Base-by-base conservation (phyloP, 768 basidiomycete species). In the Tylopilus subfusipes region DNA sequence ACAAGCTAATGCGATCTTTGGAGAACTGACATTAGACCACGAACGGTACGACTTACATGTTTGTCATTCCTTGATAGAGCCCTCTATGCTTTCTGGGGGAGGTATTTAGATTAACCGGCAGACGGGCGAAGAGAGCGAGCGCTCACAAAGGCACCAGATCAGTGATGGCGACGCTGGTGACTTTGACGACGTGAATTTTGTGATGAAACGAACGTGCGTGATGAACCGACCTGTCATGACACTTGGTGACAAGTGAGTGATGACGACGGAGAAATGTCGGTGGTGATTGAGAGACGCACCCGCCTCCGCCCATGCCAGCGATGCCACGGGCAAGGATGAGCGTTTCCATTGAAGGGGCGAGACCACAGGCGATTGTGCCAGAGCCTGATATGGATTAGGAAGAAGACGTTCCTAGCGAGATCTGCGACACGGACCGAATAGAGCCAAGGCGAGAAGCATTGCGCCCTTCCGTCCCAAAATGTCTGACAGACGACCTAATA, bases 261-360 rank as follows among this genome's bases (percentile, higher is more conserved):
- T 21, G 27, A n/a, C 9, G 27, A 9, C 9, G 5, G 34, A 48
- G 19, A 27, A 24, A 1, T 7, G 12, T 24, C 7, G 24, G 34
- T 3, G 24, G 10, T 9, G 29, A 45, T 13, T 42, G 38, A 46
- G 38, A 4, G 22, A 82, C 86, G 72, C 68, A 90, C 84, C 92
- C 88, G 71, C 92, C 93, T 53, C 93, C 92, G 52, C 91, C 93
- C 84, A 92, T 90, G 46, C 94, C 94, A 25, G 94, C 93, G 42
- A 97, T 72, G 4, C 90, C 84, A 13, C 95, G 83, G 52, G 88
- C 90, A 39, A 78, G 77, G 57, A 96, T 92, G 50, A 97, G 79
- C 13, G 78, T 69, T 57, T 82, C 79, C 94, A 98, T 96, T 7
- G 86, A 88, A 10, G 88, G 84, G 39, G 93, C 95, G 39, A 94